Base-by-base conservation (phyloP, 2,329 filamentous ascomycete genomes). In the Fusarium decemcellulare region DNA sequence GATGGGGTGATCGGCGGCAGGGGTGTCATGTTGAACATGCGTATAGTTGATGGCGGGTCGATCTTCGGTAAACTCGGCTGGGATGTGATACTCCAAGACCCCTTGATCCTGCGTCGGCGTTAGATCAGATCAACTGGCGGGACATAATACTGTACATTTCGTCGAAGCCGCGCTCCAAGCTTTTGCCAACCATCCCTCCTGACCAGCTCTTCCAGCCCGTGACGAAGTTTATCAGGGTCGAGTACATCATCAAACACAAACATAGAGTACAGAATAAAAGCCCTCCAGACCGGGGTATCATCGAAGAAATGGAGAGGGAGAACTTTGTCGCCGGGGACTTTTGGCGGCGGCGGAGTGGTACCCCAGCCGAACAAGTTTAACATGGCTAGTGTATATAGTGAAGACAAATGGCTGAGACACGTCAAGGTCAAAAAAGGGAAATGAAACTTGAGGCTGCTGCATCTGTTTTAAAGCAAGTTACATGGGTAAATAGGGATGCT, bases 261-360 rank as follows among this genome's bases (percentile, higher is more conserved):
- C 11, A 48, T 9, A 9, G 46, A 48, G 23, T 48, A 48, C n/a
- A 48, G 23, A 14, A 48, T 48, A 14, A 48, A 48, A 0, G 46
- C 32, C 34, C 46, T 48, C 46, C 46, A 48, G n/a, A 48, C 46
- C 4, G 46, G 30, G 8, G 46, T 48, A 48, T 48, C 46, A 18
- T 48, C 46, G n/a, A 48, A 48, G 46, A 34, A 48, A 16, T 48
- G 30, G 46, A 48, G 46, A 48, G 46, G 46, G 5, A 48, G 46
- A 16, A 48, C 29, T 48, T 34, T 32, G 8, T 48, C 46, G 8
- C 46, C 30, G 15, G 44, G 23, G 10, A 47, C 6, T 29, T 11
- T 12, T 3, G n/a, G 29, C 10, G 46, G 29, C 10, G 46, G 46
- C 11, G n/a, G 29, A 15, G 46, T 14, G 10, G 11, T 15, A 3